A percentile compares a stretch with the other conserved stretches of the same genome.
Evolutionary conservation across 2,329 filamentous ascomycete genomes (phyloP).

Genomic region (Phyllosticta citribraziliensis): DNA sequence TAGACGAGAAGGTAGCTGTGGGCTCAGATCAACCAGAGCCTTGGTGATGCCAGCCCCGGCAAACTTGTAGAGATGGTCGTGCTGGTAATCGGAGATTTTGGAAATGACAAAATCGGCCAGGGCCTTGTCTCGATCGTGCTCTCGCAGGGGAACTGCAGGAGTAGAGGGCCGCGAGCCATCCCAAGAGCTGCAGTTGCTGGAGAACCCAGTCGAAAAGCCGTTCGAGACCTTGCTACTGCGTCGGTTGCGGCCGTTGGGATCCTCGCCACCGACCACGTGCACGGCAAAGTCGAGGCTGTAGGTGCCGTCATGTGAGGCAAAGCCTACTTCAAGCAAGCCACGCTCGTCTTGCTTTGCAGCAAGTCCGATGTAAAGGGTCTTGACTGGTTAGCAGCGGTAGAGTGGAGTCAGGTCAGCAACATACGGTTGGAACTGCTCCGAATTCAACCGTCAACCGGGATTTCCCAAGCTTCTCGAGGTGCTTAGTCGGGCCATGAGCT

Average conservation of each 20-base stretch:
- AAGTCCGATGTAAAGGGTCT: slow-evolving; percentile 50
- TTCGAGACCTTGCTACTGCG: slow-evolving; percentile 4
- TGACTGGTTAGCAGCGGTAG: neutral
- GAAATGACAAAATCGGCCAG: slow-evolving; percentile 51
- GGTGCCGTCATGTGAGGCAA: slow-evolving; percentile 63
- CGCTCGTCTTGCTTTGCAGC: slow-evolving; percentile 45
- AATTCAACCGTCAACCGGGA: slow-evolving; percentile 12
- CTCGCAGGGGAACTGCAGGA: neutral
- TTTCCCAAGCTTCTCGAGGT: slow-evolving; percentile 14
- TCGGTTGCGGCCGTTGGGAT: neutral
- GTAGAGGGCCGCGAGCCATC: slow-evolving; percentile 8
- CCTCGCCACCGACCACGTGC: slow-evolving; percentile 39
- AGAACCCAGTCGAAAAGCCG: slow-evolving; percentile 10
- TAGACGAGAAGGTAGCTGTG: slow-evolving; percentile 56
- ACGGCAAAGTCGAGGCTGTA: slow-evolving; percentile 67
- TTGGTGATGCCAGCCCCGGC: slow-evolving; percentile 61
- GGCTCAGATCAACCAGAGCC: slow-evolving; percentile 50
- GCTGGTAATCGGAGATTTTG: slow-evolving; percentile 50
- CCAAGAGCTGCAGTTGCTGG: neutral
- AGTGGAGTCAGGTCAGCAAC: neutral
- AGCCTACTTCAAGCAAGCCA: slow-evolving; percentile 48
- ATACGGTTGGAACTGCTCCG: slow-evolving; percentile 16
- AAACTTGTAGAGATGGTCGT: slow-evolving; percentile 61
- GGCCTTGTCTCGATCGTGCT: slow-evolving; percentile 13
- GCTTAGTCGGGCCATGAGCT: slow-evolving; percentile 18